phyloP scores from a whole-genome alignment of 1,284 basidiomycete species.

The Malassezia furfur region DNA sequence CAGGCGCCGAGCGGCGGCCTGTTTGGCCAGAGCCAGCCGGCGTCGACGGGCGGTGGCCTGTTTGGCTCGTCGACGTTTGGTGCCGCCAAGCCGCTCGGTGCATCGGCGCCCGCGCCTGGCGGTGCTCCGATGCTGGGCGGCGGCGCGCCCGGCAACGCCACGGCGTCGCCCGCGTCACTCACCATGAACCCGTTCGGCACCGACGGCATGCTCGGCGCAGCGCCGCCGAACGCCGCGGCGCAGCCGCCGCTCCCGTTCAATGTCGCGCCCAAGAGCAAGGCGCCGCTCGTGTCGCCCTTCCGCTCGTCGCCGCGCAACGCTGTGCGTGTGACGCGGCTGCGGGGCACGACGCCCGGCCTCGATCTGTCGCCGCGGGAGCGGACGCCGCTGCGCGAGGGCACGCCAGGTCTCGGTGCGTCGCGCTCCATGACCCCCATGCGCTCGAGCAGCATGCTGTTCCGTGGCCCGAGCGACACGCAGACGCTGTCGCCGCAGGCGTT shows the following conservation, averaged over 20 bases:
- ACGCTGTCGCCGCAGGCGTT: conserved; percentile 53
- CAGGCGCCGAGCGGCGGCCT: conserved; percentile 42
- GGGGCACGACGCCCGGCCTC: conserved; percentile 38
- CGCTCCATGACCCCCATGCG: conserved; percentile 15
- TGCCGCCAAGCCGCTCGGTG: conserved; percentile 18
- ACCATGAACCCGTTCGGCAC: conserved; percentile 76
- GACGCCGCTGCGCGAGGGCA: conserved; percentile 39
- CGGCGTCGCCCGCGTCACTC: conserved; percentile 52
- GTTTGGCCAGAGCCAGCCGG: conserved; percentile 44
- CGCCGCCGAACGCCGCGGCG: conserved; percentile 22
- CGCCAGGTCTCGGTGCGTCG: conserved; percentile 28
- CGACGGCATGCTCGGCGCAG: conserved; percentile 55
- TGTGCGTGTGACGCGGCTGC: conserved; percentile 39
- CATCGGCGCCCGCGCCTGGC: conserved; percentile 10
- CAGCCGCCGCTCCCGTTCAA: conserved; percentile 42
- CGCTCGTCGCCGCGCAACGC: conserved; percentile 42
- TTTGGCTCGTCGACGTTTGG: conserved; percentile 25
- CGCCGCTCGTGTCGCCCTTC: conserved; percentile 52
- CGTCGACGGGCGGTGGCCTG: conserved; percentile 19
- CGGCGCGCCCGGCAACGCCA: conserved; percentile 13
- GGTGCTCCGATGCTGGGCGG: neutral
- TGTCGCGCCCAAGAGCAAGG: conserved; percentile 49
- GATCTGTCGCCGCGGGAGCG: conserved; percentile 27
- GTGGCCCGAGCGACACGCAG: conserved; percentile 55
- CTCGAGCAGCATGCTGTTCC: conserved; percentile 47